Evolutionary conservation across 352 stramenopile species (phyloP).

Genomic region (Pilasporangium apinafurcum): DNA sequence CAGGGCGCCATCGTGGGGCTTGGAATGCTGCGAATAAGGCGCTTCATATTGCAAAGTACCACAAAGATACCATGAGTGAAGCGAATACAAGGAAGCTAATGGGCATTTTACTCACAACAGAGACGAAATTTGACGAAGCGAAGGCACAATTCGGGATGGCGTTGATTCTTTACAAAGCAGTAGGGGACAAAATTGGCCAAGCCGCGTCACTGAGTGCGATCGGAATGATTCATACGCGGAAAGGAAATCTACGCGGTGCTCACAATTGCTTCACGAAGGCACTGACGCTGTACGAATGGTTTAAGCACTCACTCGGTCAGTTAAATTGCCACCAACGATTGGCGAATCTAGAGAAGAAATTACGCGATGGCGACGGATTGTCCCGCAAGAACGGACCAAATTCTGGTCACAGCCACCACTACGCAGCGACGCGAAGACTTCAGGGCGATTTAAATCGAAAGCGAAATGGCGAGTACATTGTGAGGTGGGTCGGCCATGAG

Average conservation of each 20-base stretch:
- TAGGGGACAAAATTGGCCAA: slow-evolving; percentile 71
- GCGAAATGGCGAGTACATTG: slow-evolving; percentile 71
- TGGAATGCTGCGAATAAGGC: slow-evolving; percentile 70
- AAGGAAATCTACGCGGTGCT: slow-evolving; percentile 65
- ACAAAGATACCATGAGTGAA: slow-evolving; percentile 61
- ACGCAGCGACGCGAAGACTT: slow-evolving; percentile 59
- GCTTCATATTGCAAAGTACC: slow-evolving; percentile 66
- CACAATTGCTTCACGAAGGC: slow-evolving; percentile 81
- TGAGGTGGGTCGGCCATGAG: slow-evolving; percentile 78
- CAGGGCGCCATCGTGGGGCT: slow-evolving; percentile 59
- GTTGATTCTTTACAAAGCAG: slow-evolving; percentile 69
- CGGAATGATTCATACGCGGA: slow-evolving; percentile 76
- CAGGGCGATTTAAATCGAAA: slow-evolving; percentile 82
- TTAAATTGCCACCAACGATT: slow-evolving; percentile 78
- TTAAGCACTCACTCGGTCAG: slow-evolving; percentile 70
- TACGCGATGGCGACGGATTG: slow-evolving; percentile 60
- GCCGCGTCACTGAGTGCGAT: slow-evolving; percentile 69
- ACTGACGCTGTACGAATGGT: slow-evolving; percentile 78
- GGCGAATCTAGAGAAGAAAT: slow-evolving; percentile 80
- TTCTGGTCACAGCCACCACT: slow-evolving; percentile 68
- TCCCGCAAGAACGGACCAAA: slow-evolving; percentile 47
- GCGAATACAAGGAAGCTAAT: slow-evolving; percentile 76
- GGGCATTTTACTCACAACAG: slow-evolving; percentile 68
- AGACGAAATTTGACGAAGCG: slow-evolving; percentile 79
- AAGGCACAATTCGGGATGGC: slow-evolving; percentile 75